Conservation (phyloP, 805 yeast genomes). For the Candida broadrunensis region DNA sequence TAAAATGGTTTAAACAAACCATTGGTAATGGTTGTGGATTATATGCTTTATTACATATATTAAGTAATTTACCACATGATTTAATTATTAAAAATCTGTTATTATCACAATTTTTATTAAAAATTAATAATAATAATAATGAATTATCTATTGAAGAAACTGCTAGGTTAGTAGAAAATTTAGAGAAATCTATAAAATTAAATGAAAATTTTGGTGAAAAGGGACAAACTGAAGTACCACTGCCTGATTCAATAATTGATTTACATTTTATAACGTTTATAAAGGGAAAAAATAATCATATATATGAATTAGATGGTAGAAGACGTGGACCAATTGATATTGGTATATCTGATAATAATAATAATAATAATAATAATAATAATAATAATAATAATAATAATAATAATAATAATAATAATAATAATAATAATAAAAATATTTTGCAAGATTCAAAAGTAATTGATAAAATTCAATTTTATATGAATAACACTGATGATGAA, state of each 20-base stretch:
- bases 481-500: slow-evolving; percentile 57
- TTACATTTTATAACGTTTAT: slow-evolving; percentile 79
- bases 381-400: no score
- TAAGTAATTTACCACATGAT: slow-evolving; percentile 46
- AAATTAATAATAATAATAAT: background rate
- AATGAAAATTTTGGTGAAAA: slow-evolving; percentile 44
- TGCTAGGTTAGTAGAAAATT: slow-evolving; percentile 42
- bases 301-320: slow-evolving; percentile 90
- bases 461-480: slow-evolving; percentile 61
- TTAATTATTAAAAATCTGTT: slow-evolving; percentile 40
- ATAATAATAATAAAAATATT: slow-evolving; percentile 19
- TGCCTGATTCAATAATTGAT: slow-evolving; percentile 47
- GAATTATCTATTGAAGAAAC: slow-evolving; percentile 31
- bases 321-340: slow-evolving; percentile 70
- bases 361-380: slow-evolving; percentile 32
- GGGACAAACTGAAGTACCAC: slow-evolving; percentile 70
- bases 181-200: slow-evolving; percentile 39
- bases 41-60: slow-evolving; percentile 73
- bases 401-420: no score
- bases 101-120: slow-evolving; percentile 5
- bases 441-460: slow-evolving; percentile 50
- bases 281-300: slow-evolving; percentile 49
- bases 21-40: slow-evolving; percentile 91
- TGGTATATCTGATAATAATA: slow-evolving; percentile 31
- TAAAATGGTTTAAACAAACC: slow-evolving; percentile 82